Base-by-base conservation (phyloP, 2,329 filamentous ascomycete genomes). In the Arthrocladium fulminans region DNA sequence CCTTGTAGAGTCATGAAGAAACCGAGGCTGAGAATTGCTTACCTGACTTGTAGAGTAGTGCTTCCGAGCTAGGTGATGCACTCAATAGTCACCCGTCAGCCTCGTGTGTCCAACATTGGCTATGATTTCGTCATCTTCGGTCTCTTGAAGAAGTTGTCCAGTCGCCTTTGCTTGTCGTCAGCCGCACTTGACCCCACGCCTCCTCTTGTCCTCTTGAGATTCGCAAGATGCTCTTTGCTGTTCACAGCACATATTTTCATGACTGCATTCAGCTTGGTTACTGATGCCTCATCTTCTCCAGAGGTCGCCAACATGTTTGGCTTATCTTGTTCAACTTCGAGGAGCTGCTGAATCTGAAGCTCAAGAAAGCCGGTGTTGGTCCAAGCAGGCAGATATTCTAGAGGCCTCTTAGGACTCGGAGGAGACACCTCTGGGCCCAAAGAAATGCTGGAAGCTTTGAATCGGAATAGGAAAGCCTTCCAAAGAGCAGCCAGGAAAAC, bases 161-260 rank as follows among this genome's bases (percentile, higher is more conserved):
- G 76, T 15, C 77, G 87, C 60, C 76, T 81, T 64, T 95, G 89
- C 40, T 74, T 80, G 9, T 77, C 73, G 62, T 96, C 88, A 61
- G 86, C 82, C 48, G 76, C 74, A 32, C 84, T 75, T 58, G 84
- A 92, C 47, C 88, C 88, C 49, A 95, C 84, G 2, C 88, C 88
- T 24, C 87, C 86, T 20, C 83, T 73, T 7, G 87, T 90, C 65
- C 87, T 84, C 63, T 83, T 89, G 50, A 95, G 69, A 23, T 81
- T 80, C 38, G 71, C 67, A 2, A 95, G 75, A 65, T 96, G 89
- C 3, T 79, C 75, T 51, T 77, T 75, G 52, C 76, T 77, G 61
- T 95, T 90, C 54, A 88, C 73, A 3, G 70, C 70, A 39, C 77
- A 64, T 23, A 94, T 73, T 6, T 70, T 63, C 15, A 74, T 70